Evolutionary conservation across 352 stramenopile species (phyloP), one percentile per base, ranked within the genome.

Genomic region (Halophytophthora polymorphica): DNA sequence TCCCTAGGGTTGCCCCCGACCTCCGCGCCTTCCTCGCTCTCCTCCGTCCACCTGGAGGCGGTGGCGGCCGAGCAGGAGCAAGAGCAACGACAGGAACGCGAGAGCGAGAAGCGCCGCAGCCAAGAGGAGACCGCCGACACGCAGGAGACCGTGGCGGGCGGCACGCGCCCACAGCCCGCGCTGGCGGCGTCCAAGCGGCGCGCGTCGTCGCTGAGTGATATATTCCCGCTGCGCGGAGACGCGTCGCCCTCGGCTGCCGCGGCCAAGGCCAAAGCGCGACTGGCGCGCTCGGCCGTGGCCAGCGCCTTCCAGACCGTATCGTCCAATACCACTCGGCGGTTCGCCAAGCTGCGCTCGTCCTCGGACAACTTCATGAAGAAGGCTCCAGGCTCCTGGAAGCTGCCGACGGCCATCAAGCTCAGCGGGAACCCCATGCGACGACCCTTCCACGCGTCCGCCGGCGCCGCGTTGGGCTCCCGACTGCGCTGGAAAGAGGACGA

Each of bases 181-280:
- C 53, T 54, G 6, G 61, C 59, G 5, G 18, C 54, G 8, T 55
- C 37, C 57, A 89, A 89, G 50, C 75, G 76, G 45, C 75, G 75
- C 45, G 67, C 75, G 2, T 64, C 69, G 17, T 87, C 75, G 6
- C 50, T 85, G 12, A 67, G 61, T n/a, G 75, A 87, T 56, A 53
- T 68, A 10, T 59, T 80, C 12, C 66, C 72, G 33, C 57, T 53
- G 40, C 51, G 55, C 31, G 45, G 56, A 29, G 42, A 45, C 12
- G 38, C 37, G 14, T 65, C 66, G 1, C 50, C 54, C 10, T 70
- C 62, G 40, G 57, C 70, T 5, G 71, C 59, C 7, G 57, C 60
- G 50, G 25, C 25, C 4, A 31, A 31, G 25, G 25, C 25, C 25
- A 31, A 31, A 8, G 25, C 25, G 25, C 25, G 25, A 31, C 25